phyloP scores from a whole-genome alignment of 2,329 filamentous ascomycete genomes.

The Fusarium tupiense region DNA sequence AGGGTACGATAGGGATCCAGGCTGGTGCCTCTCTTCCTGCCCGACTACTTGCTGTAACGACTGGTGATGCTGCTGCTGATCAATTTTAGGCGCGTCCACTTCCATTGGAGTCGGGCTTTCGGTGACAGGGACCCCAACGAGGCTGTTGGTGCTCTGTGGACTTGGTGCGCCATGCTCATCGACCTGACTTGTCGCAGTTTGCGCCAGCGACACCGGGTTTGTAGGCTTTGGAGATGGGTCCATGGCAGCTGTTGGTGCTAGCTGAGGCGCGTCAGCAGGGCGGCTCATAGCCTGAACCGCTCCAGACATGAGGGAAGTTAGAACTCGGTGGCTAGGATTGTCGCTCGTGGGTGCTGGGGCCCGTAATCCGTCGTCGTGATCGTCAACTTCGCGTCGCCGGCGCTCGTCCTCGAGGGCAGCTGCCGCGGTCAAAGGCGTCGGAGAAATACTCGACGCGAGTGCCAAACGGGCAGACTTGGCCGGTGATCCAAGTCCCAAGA shows the following conservation, averaged over 20 bases:
- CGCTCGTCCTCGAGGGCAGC: slow-evolving; percentile 65
- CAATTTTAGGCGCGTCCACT: slow-evolving; percentile 52
- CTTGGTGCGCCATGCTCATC: slow-evolving; percentile 54
- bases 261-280: slow-evolving; percentile 61
- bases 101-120: slow-evolving; percentile 66
- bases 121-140: slow-evolving; percentile 56
- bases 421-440: slow-evolving; percentile 61
- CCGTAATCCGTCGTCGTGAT: slow-evolving; percentile 51
- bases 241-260: slow-evolving; percentile 56
- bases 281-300: slow-evolving; percentile 64
- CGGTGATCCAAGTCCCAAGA: slow-evolving; percentile 58
- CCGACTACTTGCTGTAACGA: slow-evolving; percentile 53
- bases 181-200: slow-evolving; percentile 47
- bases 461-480: slow-evolving; percentile 64
- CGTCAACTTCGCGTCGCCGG: slow-evolving; percentile 54
- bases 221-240: slow-evolving; percentile 52
- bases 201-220: slow-evolving; percentile 47
- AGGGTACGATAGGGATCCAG: slow-evolving; percentile 65
- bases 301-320: slow-evolving; percentile 65
- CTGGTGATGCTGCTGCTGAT: slow-evolving; percentile 46
- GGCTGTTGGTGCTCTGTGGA: slow-evolving; percentile 56
- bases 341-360: slow-evolving; percentile 59
- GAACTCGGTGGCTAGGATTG: slow-evolving; percentile 62
- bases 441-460: slow-evolving; percentile 54
- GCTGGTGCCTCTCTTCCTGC: slow-evolving; percentile 62